Evolutionary conservation across 2,329 filamentous ascomycete species (phyloP).

Genomic region (Colletotrichum somersetense): DNA sequence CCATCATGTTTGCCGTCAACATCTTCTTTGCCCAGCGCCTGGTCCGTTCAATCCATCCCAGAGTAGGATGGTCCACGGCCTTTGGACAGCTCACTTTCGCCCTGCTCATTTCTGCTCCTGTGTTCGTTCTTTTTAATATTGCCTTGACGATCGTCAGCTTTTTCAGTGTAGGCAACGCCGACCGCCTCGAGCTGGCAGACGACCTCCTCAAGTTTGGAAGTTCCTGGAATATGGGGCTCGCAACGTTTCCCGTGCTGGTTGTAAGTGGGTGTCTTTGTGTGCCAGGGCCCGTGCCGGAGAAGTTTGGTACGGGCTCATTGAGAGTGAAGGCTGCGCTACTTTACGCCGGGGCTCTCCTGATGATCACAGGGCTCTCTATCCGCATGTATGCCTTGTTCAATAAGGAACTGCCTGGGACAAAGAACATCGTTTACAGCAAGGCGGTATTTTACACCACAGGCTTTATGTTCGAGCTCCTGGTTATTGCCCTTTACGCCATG

Average conservation of each 20-base stretch:
- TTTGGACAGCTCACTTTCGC: conserved; percentile 46
- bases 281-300: conserved; percentile 48
- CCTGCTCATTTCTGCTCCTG: conserved; percentile 47
- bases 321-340: conserved; percentile 49
- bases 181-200: conserved; percentile 37
- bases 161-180: conserved; percentile 42
- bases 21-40: conserved; percentile 56
- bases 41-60: conserved; percentile 53
- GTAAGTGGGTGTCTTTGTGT: conserved; percentile 46
- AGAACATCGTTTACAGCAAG: conserved; percentile 50
- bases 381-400: conserved; percentile 47
- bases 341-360: conserved; percentile 39
- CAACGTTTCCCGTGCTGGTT: conserved; percentile 43
- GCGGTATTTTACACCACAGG: conserved; percentile 52
- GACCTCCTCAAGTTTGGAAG: conserved; percentile 43
- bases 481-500: conserved; percentile 46
- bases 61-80: conserved; percentile 50
- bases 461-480: conserved; percentile 50
- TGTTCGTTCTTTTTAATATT: conserved; percentile 50
- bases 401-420: conserved; percentile 42
- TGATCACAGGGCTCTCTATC: conserved; percentile 44
- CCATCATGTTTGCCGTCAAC: conserved; percentile 53
- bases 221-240: conserved; percentile 45
- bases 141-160: conserved; percentile 46
- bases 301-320: conserved; percentile 50